A percentile compares a stretch with the other conserved stretches of the same genome.
These are phyloP conservation scores for Panellus pusillus DNA, from an alignment of 768 basidiomycete genomes.

Conservation along the genomic window DNA sequence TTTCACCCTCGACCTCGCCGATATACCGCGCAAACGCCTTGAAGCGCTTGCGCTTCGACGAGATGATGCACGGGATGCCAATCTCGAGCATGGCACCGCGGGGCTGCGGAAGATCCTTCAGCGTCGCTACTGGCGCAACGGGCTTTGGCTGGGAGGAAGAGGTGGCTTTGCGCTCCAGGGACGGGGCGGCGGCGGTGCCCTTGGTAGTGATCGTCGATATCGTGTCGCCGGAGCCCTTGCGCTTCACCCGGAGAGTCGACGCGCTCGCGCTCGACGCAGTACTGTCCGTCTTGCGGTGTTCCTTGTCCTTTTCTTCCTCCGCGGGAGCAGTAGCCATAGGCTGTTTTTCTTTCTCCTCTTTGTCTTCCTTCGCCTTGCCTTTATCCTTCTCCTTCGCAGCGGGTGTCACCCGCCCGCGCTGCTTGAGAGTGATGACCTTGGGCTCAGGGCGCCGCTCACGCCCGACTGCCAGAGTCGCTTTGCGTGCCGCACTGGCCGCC, in stretches of 20 bases:
- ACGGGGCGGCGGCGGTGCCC: constrained; percentile 25
- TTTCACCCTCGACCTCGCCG: constrained; percentile 79
- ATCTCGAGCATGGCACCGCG: constrained; percentile 77
- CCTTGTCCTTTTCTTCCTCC: constrained; percentile 33
- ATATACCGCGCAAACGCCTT: constrained; percentile 87
- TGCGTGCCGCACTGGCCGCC: constrained; percentile 31
- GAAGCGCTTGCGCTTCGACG: constrained; percentile 80
- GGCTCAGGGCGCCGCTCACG: constrained; percentile 22
- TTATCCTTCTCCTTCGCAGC: constrained; percentile 8
- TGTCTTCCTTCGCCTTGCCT: constrained; percentile 12
- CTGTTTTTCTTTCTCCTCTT: constrained; percentile 18
- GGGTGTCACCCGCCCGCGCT: constrained; percentile 14
- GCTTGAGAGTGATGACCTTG: constrained; percentile 21
- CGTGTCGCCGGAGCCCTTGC: constrained; percentile 46
- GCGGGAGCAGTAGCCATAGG: constrained; percentile 19
- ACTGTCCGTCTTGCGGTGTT: constrained; percentile 48
- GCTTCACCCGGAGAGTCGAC: constrained; percentile 36
- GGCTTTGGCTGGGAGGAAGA: constrained; percentile 18
- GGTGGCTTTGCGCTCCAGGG: constrained; percentile 1
- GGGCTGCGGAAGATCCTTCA: constrained; percentile 30
- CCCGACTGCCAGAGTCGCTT: constrained; percentile 20
- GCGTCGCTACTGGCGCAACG: constrained; percentile 22
- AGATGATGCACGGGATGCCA: constrained; percentile 89
- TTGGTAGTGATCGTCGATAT: constrained; percentile 35
- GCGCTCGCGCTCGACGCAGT: constrained; percentile 43